Percentiles rank a stretch among this genome's conserved stretches.
These are phyloP conservation scores for Penicillium herquei DNA, from an alignment of 495 filamentous ascomycete genomes.

Conservation along the genomic window DNA sequence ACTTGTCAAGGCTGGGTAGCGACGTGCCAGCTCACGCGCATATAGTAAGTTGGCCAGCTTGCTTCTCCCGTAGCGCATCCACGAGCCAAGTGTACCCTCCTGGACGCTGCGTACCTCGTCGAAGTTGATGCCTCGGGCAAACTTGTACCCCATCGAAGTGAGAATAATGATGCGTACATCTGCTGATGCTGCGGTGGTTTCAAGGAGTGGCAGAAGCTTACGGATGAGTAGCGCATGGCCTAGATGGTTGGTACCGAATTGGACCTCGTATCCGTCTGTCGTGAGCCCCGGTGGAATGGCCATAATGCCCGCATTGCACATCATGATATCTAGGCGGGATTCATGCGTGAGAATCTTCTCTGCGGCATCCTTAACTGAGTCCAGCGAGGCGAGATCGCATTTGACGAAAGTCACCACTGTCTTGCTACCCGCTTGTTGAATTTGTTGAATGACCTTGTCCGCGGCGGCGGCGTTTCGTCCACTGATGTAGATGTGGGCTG, in stretches of 20 bases:
- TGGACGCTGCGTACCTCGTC: slow-evolving; percentile 13
- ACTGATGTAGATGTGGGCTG: slow-evolving; percentile 57
- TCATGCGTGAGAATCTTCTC: slow-evolving; percentile 26
- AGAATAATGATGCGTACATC: slow-evolving; percentile 42
- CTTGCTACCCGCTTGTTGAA: slow-evolving; percentile 32
- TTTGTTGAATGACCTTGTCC: slow-evolving; percentile 39
- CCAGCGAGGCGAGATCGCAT: slow-evolving; percentile 47
- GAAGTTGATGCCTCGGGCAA: slow-evolving; percentile 48
- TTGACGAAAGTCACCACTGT: slow-evolving; percentile 35
- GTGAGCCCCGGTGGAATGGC: slow-evolving; percentile 45
- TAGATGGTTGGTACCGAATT: slow-evolving; percentile 69
- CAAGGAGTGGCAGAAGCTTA: slow-evolving; percentile 55
- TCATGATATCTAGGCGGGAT: slow-evolving; percentile 52
- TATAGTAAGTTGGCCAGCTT: slow-evolving; percentile 71
- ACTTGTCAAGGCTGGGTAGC: slow-evolving; percentile 43
- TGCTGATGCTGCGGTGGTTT: slow-evolving; percentile 26
- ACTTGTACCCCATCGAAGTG: slow-evolving; percentile 39
- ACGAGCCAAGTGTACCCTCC: slow-evolving; percentile 23
- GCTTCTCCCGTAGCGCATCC: slow-evolving; percentile 57
- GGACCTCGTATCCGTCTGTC: slow-evolving; percentile 63
- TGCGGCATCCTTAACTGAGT: slow-evolving; percentile 38
- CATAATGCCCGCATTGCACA: slow-evolving; percentile 73
- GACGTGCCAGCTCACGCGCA: slow-evolving; percentile 50
- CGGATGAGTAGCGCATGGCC: slow-evolving; percentile 62
- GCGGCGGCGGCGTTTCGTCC: slow-evolving; percentile 49